A percentile compares a stretch with the other conserved stretches of the same genome.
Conservation (phyloP, 495 filamentous ascomycete genomes). For the Chaetomium fimeti region DNA sequence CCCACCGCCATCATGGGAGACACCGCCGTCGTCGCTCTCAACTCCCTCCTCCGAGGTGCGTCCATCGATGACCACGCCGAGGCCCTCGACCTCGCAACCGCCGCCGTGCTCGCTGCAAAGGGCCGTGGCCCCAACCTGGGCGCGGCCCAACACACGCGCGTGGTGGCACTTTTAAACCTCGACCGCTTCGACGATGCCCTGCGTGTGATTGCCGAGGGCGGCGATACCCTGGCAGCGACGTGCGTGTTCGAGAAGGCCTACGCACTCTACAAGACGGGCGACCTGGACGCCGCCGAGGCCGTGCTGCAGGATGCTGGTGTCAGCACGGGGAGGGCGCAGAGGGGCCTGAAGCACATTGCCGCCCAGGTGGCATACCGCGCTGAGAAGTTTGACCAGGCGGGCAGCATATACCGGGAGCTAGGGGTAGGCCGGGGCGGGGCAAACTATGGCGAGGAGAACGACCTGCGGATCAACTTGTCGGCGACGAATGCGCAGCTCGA, state of each 20-base stretch:
- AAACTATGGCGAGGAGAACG: conserved; percentile 70
- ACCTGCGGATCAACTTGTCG: conserved; percentile 79
- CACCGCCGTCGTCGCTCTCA: conserved; percentile 50
- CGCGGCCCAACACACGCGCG: conserved; percentile 68
- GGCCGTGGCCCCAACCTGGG: conserved; percentile 52
- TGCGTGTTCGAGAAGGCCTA: conserved; percentile 84
- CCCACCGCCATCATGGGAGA: conserved; percentile 37
- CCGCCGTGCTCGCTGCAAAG: conserved; percentile 71
- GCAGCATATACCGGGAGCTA: conserved; percentile 66
- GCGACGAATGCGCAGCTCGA: conserved; percentile 83
- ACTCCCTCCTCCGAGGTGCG: conserved; percentile 48
- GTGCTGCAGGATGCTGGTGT: conserved; percentile 49
- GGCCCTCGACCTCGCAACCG: conserved; percentile 46
- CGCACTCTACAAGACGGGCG: conserved; percentile 82
- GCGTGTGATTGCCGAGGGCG: conserved; percentile 68
- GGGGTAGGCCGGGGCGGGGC: conserved; percentile 43
- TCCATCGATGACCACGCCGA: conserved; percentile 51
- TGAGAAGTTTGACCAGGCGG: conserved; percentile 75
- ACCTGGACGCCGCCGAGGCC: conserved; percentile 67
- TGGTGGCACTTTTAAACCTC: conserved; percentile 85
- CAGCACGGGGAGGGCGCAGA: conserved; percentile 2
- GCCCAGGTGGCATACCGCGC: conserved; percentile 85
- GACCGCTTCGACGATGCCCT: conserved; percentile 92
- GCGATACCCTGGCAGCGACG: conserved; percentile 61
- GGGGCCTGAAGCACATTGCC: conserved; percentile 74